Conservation (phyloP, 257 asterid species). For the Solanum phureja region DNA sequence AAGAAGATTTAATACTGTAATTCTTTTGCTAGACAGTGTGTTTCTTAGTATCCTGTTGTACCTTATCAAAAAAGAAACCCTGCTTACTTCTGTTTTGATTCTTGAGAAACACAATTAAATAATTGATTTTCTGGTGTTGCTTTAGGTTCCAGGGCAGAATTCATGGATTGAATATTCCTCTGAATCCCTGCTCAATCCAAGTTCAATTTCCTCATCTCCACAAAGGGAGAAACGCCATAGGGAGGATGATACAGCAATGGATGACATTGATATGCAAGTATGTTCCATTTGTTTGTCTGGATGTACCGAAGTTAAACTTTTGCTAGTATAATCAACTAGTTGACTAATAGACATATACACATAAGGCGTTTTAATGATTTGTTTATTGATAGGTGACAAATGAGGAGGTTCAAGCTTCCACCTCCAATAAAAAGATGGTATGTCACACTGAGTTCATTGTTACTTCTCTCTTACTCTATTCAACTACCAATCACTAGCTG, state of each 20-base stretch:
- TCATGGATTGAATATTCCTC: slow-evolving; percentile 54
- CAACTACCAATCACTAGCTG: not conserved
- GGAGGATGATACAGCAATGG: slow-evolving; percentile 40
- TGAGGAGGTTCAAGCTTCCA: slow-evolving; percentile 36
- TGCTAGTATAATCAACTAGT: not conserved
- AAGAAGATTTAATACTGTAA: not conserved
- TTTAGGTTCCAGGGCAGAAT: slow-evolving; percentile 81
- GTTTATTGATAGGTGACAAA: slow-evolving; percentile 30
- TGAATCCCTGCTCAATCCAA: slow-evolving; percentile 18
- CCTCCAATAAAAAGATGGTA: slow-evolving; percentile 64
- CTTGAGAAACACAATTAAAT: not conserved
- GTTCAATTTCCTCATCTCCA: slow-evolving; percentile 14
- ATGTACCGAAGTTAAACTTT: not conserved
- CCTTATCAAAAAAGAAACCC: not conserved
- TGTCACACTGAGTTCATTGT: slow-evolving; percentile 5
- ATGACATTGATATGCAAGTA: slow-evolving; percentile 52
- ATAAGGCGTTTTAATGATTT: not conserved
- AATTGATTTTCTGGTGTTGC: not conserved
- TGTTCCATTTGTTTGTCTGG: slow-evolving; percentile 1
- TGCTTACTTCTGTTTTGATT: not conserved
- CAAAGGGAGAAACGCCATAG: slow-evolving; percentile 76
- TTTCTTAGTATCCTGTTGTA: not conserved
- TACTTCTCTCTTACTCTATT: not conserved
- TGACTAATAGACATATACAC: not conserved
- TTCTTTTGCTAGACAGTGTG: not conserved